A percentile compares a stretch with the other conserved stretches of the same genome.
phyloP scores from a whole-genome alignment of 2,329 filamentous ascomycete species.

The Nemania sp. region DNA sequence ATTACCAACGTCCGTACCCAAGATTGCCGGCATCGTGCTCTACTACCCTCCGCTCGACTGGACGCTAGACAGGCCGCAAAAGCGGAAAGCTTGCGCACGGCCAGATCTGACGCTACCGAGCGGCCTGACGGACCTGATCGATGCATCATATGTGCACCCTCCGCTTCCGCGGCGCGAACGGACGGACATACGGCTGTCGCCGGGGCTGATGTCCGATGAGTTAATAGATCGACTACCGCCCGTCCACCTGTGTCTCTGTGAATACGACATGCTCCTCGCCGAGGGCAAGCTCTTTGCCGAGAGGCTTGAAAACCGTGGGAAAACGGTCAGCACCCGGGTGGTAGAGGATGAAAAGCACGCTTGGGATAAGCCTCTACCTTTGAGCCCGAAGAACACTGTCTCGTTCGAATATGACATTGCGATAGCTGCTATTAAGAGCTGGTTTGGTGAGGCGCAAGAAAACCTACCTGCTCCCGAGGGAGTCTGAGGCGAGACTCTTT shows the following conservation, averaged over 20 bases:
- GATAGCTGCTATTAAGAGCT: constrained; percentile 45
- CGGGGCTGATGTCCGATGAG: constrained; percentile 36
- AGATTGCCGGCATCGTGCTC: constrained; percentile 58
- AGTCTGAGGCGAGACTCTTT: too few species aligned
- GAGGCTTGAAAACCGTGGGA: constrained; percentile 30
- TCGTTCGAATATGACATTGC: constrained; percentile 51
- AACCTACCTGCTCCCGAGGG: too few species aligned
- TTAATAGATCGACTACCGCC: constrained; percentile 31
- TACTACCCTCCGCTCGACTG: constrained; percentile 67
- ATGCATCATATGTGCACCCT: constrained; percentile 62
- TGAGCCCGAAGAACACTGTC: constrained; percentile 49
- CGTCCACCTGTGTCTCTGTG: constrained; percentile 35
- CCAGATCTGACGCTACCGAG: constrained; percentile 62
- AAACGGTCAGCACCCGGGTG: constrained; percentile 45
- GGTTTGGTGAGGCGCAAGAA: constrained; percentile 30
- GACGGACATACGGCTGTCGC: constrained; percentile 59
- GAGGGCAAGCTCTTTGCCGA: constrained; percentile 35
- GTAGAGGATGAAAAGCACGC: constrained; percentile 52
- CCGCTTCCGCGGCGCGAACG: constrained; percentile 47
- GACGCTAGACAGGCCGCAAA: constrained; percentile 57
- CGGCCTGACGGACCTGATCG: constrained; percentile 63
- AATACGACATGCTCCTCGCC: constrained; percentile 39
- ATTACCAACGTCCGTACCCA: constrained; percentile 43
- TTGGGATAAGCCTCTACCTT: constrained; percentile 53
- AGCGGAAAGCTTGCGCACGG: constrained; percentile 54